Conservation (phyloP, 345 rosid genomes). For the Eucalyptus tenuipes region DNA sequence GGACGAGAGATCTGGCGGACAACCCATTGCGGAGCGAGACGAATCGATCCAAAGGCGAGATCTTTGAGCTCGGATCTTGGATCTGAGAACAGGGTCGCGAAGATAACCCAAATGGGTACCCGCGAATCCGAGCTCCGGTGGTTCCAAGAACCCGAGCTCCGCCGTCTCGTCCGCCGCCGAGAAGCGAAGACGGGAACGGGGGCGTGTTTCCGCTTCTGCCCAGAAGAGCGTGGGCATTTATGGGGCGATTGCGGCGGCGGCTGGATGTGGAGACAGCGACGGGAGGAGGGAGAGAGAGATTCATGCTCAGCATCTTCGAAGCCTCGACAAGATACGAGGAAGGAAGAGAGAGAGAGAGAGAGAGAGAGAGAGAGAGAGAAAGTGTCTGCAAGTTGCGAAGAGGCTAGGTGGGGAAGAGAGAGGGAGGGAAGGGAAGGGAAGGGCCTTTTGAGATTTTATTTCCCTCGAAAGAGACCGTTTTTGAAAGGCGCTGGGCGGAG, state of each 20-base stretch:
- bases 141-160: background rate
- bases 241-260: background rate
- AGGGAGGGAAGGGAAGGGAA: background rate
- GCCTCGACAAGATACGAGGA: background rate
- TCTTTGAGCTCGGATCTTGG: slow-evolving; percentile 12
- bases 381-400: background rate
- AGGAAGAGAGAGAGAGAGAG: background rate
- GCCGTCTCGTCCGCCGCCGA: background rate
- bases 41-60: slow-evolving; percentile 2
- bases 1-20: slow-evolving; percentile 12
- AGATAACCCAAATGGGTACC: slow-evolving; percentile 15
- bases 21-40: background rate
- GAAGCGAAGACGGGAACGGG: background rate
- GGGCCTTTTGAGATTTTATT: background rate
- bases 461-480: background rate
- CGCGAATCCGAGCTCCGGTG: background rate
- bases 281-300: slow-evolving; percentile 28
- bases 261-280: slow-evolving; percentile 31
- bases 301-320: slow-evolving; percentile 35
- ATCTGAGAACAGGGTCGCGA: slow-evolving; percentile 17
- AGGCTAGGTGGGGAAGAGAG: background rate
- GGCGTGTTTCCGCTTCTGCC: slow-evolving; percentile 10
- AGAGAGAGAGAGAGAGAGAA: background rate
- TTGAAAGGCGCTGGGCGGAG: background rate
- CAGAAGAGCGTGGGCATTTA: slow-evolving; percentile 4